These are phyloP conservation scores for Cinchona pubescens DNA, from an alignment of 257 asterid genomes.

Conservation along the genomic window DNA sequence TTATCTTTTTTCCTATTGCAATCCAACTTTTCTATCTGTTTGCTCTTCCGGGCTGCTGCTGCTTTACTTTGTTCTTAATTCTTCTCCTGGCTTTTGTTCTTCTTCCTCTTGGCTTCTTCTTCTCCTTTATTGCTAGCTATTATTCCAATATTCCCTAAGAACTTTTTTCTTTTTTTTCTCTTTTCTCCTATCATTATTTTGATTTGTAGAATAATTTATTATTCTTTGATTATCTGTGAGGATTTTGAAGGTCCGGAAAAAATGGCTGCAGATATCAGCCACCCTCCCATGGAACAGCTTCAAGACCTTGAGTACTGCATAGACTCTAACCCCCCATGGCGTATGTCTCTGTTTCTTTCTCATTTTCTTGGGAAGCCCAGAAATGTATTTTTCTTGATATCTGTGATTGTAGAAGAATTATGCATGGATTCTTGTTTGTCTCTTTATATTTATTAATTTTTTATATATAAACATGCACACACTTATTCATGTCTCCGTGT, in stretches of 20 bases:
- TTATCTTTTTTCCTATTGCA: background rate
- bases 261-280: slow-evolving; percentile 69
- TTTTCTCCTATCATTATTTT: background rate
- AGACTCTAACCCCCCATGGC: slow-evolving; percentile 96
- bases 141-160: slow-evolving; percentile 14
- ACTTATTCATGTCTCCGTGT: too few species aligned
- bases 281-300: slow-evolving; percentile 93
- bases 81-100: slow-evolving; percentile 16
- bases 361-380: slow-evolving; percentile 16
- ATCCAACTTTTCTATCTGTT: slow-evolving; percentile 22
- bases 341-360: too few species aligned
- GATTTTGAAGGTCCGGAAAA: slow-evolving; percentile 11
- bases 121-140: background rate
- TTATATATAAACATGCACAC: too few species aligned
- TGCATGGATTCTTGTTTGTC: background rate
- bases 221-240: slow-evolving; percentile 21
- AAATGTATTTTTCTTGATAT: background rate
- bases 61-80: slow-evolving; percentile 24
- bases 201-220: too few species aligned
- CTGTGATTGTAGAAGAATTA: slow-evolving; percentile 1
- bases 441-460: too few species aligned
- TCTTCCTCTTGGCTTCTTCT: background rate
- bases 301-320: slow-evolving; percentile 96
- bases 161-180: background rate
- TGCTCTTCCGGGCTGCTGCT: slow-evolving; percentile 14